A percentile compares a stretch with the other conserved stretches of the same genome.
These are phyloP conservation scores for Amesomyces nigricolor DNA, from an alignment of 2,329 filamentous ascomycete genomes.

Conservation along the genomic window DNA sequence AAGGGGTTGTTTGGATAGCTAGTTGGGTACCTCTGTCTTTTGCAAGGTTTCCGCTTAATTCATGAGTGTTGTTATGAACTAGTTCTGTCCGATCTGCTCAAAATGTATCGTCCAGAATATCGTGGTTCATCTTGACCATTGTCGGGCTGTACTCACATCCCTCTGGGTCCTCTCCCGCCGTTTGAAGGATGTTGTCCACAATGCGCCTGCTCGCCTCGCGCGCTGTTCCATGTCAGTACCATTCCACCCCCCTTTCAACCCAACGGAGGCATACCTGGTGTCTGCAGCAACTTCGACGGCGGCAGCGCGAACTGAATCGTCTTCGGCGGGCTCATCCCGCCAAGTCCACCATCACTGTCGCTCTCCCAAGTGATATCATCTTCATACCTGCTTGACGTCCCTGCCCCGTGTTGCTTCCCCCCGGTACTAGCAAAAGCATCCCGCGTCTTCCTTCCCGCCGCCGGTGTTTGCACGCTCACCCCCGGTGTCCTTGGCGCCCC, in stretches of 20 bases:
- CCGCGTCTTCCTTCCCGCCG: constrained; percentile 43
- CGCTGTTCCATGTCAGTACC: constrained; percentile 41
- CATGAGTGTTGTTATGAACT: not conserved
- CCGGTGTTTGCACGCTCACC: constrained; percentile 78
- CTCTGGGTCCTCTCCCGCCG: constrained; percentile 61
- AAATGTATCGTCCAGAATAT: constrained; percentile 59
- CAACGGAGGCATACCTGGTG: constrained; percentile 54
- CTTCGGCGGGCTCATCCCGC: constrained; percentile 84
- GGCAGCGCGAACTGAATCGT: constrained; percentile 82
- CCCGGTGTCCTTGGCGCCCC: constrained; percentile 64
- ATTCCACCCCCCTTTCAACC: not conserved
- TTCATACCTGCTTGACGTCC: constrained; percentile 26
- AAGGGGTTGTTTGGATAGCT: not conserved
- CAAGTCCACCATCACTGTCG: constrained; percentile 62
- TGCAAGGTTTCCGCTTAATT: not conserved
- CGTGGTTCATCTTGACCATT: constrained; percentile 59
- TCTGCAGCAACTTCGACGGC: constrained; percentile 71
- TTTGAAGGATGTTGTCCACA: constrained; percentile 71
- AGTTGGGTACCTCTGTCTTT: not conserved
- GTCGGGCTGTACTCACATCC: constrained; percentile 58
- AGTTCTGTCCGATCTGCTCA: constrained; percentile 27
- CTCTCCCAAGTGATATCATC: constrained; percentile 69
- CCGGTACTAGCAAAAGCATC: constrained; percentile 40
- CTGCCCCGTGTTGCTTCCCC: constrained; percentile 14
- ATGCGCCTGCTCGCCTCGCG: constrained; percentile 76